Percentiles rank a stretch among this genome's conserved stretches.
Conservation (phyloP, 768 basidiomycete species). For the Filobasidium floriforme region DNA sequence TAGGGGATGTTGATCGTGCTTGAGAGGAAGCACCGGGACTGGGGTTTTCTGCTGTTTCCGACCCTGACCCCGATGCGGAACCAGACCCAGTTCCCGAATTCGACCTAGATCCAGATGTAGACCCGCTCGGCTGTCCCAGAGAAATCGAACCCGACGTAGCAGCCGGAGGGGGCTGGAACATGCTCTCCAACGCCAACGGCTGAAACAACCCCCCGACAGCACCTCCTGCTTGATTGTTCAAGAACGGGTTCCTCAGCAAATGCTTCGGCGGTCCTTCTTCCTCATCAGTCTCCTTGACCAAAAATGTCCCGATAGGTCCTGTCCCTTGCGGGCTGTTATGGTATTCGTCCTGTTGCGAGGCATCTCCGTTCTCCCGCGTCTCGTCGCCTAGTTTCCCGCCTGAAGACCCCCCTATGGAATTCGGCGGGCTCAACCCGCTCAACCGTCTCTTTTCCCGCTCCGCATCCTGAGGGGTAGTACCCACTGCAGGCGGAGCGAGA, state of each 20-base stretch:
- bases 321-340: slow-evolving; percentile 5
- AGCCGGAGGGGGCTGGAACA: slow-evolving; percentile 91
- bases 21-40: neutral
- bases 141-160: neutral
- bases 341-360: neutral
- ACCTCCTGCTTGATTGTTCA: slow-evolving; percentile 17
- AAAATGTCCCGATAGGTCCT: slow-evolving; percentile 19
- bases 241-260: slow-evolving; percentile 24
- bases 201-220: slow-evolving; percentile 58
- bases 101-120: too few species aligned
- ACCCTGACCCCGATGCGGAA: too few species aligned
- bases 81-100: too few species aligned
- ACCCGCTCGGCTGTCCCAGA: too few species aligned
- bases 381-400: neutral
- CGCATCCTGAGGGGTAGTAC: slow-evolving; percentile 47
- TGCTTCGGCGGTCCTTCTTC: slow-evolving; percentile 28
- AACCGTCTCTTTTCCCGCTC: slow-evolving; percentile 9
- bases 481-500: slow-evolving; percentile 32
- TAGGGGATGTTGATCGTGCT: slow-evolving; percentile 3
- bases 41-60: neutral
- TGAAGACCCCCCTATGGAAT: slow-evolving; percentile 30
- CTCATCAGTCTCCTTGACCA: slow-evolving; percentile 33
- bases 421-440: slow-evolving; percentile 2
- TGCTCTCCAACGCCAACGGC: slow-evolving; percentile 72
- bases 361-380: neutral